A percentile compares a stretch with the other conserved stretches of the same genome.
These are phyloP conservation scores for Calonectria multiphialidica DNA, from an alignment of 2,329 filamentous ascomycete species.

Conservation along the genomic window DNA sequence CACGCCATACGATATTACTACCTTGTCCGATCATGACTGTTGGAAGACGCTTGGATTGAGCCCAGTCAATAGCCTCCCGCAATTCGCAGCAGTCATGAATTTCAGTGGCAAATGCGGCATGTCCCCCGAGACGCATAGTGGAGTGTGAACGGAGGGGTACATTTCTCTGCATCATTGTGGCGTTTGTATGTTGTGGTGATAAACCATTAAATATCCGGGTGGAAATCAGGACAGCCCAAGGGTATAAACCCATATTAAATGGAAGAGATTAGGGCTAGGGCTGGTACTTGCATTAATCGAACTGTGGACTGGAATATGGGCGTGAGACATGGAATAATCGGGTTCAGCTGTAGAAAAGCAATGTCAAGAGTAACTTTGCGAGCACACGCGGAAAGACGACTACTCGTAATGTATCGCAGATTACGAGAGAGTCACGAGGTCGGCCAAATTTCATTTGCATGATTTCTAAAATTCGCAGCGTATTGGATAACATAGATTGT, in stretches of 20 bases:
- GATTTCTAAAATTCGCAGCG: too few relatives aligned
- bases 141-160: background rate
- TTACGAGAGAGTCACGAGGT: too few relatives aligned
- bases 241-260: background rate
- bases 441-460: too few relatives aligned
- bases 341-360: too few relatives aligned
- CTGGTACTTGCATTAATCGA: background rate
- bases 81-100: background rate
- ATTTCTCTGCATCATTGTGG: background rate
- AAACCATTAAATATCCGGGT: too few relatives aligned
- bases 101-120: background rate
- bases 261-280: background rate
- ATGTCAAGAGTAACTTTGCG: too few relatives aligned
- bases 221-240: background rate
- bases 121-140: background rate
- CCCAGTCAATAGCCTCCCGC: background rate
- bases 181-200: background rate
- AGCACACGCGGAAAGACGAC: too few relatives aligned
- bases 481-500: background rate
- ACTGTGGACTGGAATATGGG: too few relatives aligned
- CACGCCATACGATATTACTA: background rate
- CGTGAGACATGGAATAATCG: too few relatives aligned
- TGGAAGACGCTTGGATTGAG: background rate
- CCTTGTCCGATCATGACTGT: background rate
- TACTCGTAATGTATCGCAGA: too few relatives aligned